phyloP scores from a whole-genome alignment of 2,329 filamentous ascomycete genomes.

The Calonectria multiphialidica region DNA sequence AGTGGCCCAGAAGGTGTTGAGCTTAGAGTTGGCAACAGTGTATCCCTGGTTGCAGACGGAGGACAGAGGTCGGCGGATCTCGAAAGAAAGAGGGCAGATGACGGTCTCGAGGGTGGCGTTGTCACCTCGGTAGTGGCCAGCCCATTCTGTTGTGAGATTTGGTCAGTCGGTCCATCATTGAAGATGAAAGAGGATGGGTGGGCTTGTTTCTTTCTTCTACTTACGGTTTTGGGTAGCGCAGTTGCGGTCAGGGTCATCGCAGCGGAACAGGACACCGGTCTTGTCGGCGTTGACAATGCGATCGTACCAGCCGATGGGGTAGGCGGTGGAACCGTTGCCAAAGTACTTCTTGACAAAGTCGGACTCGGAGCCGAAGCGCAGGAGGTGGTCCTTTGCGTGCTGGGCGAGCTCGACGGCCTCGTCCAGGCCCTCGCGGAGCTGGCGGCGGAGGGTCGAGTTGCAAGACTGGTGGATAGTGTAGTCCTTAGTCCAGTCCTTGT shows the following conservation, averaged over 20 bases:
- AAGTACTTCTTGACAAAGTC: conserved; percentile 76
- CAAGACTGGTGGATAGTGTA: conserved; percentile 74
- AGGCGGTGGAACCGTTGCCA: conserved; percentile 67
- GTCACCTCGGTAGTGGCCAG: conserved; percentile 74
- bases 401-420: conserved; percentile 69
- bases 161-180: neutral
- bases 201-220: conserved; percentile 26
- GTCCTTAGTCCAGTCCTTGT: conserved; percentile 46
- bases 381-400: conserved; percentile 73
- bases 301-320: conserved; percentile 72
- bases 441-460: conserved; percentile 70
- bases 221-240: conserved; percentile 63
- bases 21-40: conserved; percentile 65
- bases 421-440: conserved; percentile 67
- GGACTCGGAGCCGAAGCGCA: conserved; percentile 68
- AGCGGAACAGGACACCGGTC: conserved; percentile 70
- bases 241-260: conserved; percentile 76
- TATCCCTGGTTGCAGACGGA: conserved; percentile 74
- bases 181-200: accelerated
- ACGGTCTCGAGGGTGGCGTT: conserved; percentile 77
- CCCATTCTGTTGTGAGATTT: conserved; percentile 62
- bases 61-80: conserved; percentile 66
- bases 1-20: conserved; percentile 74
- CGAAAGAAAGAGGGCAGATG: conserved; percentile 74
- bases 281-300: conserved; percentile 70